These are phyloP conservation scores for Neurospora sp. DNA, from an alignment of 495 filamentous ascomycete genomes.

Conservation along the genomic window DNA sequence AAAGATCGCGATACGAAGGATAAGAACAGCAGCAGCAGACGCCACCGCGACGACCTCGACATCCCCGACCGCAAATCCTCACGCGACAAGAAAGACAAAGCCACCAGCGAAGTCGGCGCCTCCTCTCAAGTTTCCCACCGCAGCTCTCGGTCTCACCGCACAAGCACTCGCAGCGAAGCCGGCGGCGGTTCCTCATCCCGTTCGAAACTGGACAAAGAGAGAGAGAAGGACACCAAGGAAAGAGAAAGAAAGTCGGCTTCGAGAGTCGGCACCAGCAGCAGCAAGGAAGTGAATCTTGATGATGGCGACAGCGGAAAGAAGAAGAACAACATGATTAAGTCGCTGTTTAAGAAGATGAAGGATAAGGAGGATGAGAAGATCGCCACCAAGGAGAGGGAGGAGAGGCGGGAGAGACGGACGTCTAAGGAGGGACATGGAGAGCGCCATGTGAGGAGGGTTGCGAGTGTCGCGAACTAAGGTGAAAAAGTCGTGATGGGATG, in stretches of 20 bases:
- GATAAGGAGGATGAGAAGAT: conserved; percentile 27
- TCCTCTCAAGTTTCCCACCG: not conserved
- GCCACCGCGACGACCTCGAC: not conserved
- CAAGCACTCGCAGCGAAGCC: conserved; percentile 17
- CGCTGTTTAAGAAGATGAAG: conserved; percentile 42
- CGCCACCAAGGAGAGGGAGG: conserved; percentile 2
- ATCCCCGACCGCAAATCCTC: not conserved
- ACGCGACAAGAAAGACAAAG: not conserved
- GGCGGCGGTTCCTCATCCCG: not conserved
- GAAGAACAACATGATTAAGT: conserved; percentile 42
- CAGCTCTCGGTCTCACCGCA: conserved; percentile 18
- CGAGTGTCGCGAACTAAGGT: not conserved
- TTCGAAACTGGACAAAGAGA: not conserved
- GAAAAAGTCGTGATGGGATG: not conserved
- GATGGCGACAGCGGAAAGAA: conserved; percentile 20
- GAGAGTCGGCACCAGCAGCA: not conserved
- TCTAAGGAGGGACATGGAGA: not conserved
- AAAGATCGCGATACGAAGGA: conserved; percentile 1
- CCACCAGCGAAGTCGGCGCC: not conserved
- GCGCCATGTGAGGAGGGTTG: not conserved
- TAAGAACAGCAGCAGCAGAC: not conserved
- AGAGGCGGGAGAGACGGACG: not conserved
- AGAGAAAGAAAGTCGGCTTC: conserved; percentile 1
- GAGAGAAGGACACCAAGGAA: conserved; percentile 5
- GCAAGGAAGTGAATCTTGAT: conserved; percentile 16